A percentile compares a stretch with the other conserved stretches of the same genome.
phyloP scores from a whole-genome alignment of 2,329 filamentous ascomycete genomes.

The Penicillium sp. region DNA sequence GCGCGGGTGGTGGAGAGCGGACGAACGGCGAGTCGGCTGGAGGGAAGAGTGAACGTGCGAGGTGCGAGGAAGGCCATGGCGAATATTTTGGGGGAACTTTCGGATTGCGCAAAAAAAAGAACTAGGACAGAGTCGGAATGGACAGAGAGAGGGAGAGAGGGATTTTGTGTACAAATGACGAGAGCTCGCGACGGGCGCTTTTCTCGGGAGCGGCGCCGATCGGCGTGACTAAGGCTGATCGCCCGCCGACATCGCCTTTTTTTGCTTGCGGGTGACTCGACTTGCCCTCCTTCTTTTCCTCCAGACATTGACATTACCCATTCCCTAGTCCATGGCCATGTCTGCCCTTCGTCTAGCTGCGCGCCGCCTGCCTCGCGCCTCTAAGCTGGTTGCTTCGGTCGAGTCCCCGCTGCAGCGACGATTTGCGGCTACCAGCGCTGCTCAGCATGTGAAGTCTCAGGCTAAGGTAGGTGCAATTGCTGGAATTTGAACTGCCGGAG shows the following conservation, averaged over 20 bases:
- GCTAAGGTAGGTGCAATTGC: constrained; percentile 24
- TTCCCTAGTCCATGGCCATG: constrained; percentile 24
- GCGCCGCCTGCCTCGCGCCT: constrained; percentile 39
- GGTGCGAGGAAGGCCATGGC: constrained; percentile 28
- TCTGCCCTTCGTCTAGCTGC: constrained; percentile 39
- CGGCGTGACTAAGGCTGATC: constrained; percentile 22
- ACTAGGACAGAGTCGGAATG: neutral
- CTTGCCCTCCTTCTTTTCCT: constrained; percentile 5
- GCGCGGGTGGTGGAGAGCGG: constrained; percentile 32
- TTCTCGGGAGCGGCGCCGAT: constrained; percentile 3
- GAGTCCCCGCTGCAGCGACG: constrained; percentile 39
- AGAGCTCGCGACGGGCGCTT: neutral
- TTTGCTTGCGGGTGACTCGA: constrained; percentile 17
- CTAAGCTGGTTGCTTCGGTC: constrained; percentile 33
- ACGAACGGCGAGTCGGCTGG: constrained; percentile 21
- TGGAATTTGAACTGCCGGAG: neutral
- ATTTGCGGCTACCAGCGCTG: constrained; percentile 38
- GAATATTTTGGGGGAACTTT: too few species aligned
- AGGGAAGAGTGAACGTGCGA: constrained; percentile 51
- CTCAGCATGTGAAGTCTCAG: constrained; percentile 34
- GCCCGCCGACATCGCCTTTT: constrained; percentile 35
- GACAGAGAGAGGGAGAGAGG: neutral
- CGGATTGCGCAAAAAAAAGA: too few species aligned
- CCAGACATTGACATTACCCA: neutral
- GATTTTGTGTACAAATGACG: neutral